phyloP scores from a whole-genome alignment of 768 basidiomycete species.

The Tricholoma sp. region DNA sequence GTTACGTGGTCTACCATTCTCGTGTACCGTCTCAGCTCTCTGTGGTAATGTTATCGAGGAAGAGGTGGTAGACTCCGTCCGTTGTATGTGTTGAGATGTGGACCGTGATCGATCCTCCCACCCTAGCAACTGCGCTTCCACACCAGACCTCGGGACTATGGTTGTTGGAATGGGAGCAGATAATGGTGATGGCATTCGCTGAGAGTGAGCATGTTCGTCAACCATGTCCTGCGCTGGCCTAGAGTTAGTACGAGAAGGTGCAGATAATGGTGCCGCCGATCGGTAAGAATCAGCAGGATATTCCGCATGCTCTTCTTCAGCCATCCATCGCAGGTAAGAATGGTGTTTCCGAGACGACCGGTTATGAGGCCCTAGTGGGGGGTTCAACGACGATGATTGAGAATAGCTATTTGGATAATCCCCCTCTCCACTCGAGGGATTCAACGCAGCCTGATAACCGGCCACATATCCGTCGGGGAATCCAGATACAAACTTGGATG shows the following conservation, averaged over 20 bases:
- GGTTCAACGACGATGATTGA: not conserved
- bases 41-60: not conserved
- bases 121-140: not conserved
- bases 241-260: not conserved
- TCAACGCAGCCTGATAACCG: slow-evolving; percentile 18
- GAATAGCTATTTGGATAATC: not conserved
- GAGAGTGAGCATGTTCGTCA: not conserved
- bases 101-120: not conserved
- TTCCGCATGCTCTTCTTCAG: not conserved
- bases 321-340: not conserved
- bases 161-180: not conserved
- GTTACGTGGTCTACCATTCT: not conserved
- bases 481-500: slow-evolving; percentile 18
- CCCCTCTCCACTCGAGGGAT: not conserved
- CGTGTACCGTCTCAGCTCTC: not conserved
- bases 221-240: not conserved
- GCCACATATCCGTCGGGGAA: slow-evolving; percentile 22
- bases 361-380: not conserved
- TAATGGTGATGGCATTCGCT: not conserved
- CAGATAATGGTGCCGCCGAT: not conserved
- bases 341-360: not conserved
- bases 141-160: not conserved
- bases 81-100: not conserved
- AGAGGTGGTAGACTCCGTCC: not conserved
- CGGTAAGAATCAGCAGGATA: not conserved